Conservation (phyloP, 139 green algal genomes). For the Chlorella sp. region DNA sequence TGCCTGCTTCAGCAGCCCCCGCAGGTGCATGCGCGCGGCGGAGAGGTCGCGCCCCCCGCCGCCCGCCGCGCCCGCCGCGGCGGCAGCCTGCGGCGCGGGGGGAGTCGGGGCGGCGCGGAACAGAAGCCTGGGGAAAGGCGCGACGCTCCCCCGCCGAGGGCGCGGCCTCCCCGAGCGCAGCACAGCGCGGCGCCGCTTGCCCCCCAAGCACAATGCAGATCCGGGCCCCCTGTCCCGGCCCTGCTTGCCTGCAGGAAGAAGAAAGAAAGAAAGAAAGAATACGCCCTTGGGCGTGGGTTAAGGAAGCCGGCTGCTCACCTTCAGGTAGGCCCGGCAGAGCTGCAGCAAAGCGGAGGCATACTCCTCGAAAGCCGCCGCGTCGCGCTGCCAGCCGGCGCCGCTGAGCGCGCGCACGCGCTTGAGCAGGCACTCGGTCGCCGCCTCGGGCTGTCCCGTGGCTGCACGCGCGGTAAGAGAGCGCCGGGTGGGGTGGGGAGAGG, state of each 20-base stretch:
- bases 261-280: neutral
- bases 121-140: neutral
- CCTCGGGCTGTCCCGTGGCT: slow-evolving; percentile 45
- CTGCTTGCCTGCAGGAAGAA: neutral
- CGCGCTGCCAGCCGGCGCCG: slow-evolving; percentile 49
- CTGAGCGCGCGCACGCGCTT: slow-evolving; percentile 69
- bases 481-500: neutral
- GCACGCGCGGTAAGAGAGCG: neutral
- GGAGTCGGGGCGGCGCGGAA: neutral
- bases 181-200: no score
- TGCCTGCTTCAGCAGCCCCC: slow-evolving; percentile 66
- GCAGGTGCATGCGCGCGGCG: slow-evolving; percentile 73
- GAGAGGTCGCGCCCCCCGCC: slow-evolving; percentile 53
- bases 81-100: slow-evolving; percentile 1
- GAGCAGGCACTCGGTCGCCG: slow-evolving; percentile 60
- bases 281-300: neutral
- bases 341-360: slow-evolving; percentile 54
- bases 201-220: no score
- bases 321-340: slow-evolving; percentile 45
- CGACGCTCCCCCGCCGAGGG: neutral
- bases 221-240: neutral
- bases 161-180: no score
- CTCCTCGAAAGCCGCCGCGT: slow-evolving; percentile 44
- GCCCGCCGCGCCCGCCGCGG: neutral
- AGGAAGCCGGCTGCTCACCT: neutral